Conservation (phyloP, 495 filamentous ascomycete genomes). For the Podospora bellae-mahoneyi region DNA sequence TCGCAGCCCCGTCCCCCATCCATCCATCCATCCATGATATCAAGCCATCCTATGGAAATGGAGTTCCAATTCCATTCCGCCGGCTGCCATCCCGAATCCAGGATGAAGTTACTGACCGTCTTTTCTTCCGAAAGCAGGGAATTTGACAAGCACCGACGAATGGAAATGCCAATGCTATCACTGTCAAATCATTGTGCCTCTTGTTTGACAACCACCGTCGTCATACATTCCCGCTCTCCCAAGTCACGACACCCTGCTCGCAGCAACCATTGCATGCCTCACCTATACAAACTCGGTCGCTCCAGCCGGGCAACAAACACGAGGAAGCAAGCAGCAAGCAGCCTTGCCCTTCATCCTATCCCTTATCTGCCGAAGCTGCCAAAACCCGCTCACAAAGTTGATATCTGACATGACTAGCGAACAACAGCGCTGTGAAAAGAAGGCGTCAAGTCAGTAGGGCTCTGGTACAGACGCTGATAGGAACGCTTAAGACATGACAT, state of each 20-base stretch:
- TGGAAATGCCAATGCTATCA: background rate
- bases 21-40: background rate
- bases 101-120: background rate
- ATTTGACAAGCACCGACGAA: background rate
- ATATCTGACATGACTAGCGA: background rate
- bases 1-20: background rate
- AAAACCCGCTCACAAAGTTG: background rate
- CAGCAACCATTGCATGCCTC: background rate
- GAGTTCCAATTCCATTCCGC: constrained; percentile 1
- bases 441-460: background rate
- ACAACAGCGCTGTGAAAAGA: background rate
- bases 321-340: background rate
- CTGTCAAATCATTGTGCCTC: background rate
- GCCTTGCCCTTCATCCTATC: constrained; percentile 4
- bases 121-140: background rate
- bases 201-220: background rate
- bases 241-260: background rate
- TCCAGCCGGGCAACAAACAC: background rate
- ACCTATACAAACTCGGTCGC: background rate
- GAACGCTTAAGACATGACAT: background rate
- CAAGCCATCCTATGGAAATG: constrained; percentile 3
- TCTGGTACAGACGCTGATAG: background rate
- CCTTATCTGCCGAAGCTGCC: constrained; percentile 7
- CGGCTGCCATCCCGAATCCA: background rate
- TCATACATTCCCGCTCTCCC: background rate